Evolutionary conservation across 495 filamentous ascomycete species (phyloP), one percentile per base, ranked within the genome.

Genomic region (Sabuloglossum arenarium): DNA sequence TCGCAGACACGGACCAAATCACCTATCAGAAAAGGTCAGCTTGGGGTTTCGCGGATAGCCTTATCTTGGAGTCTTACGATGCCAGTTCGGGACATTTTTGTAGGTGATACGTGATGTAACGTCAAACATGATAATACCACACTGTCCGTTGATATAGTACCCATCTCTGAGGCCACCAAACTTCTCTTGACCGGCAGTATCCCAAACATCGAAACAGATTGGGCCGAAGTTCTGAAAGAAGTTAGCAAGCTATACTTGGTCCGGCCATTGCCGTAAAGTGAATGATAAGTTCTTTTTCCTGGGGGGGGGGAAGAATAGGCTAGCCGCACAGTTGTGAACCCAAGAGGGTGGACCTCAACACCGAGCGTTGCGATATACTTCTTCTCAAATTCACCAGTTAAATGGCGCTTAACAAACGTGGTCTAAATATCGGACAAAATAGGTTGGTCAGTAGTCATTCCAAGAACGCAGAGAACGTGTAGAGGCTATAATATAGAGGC

Each of bases 1-100:
- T 99, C 93, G 78, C 93, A 99, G 65, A 99, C 93, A 70, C 93
- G 93, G 75, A 96, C 90, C 64, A 99, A 81, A 63, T 99, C 93
- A 78, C 89, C 89, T 96, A 56, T n/a, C 39, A 50, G 24, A 30
- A n/a, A 51, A 24, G n/a, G 21, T 42, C 30, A 37, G 32, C 16
- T 19, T 29, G 52, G 1, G 28, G 23, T 8, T 54, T n/a, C 1
- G 10, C 43, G 24, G 53, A 28, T 59, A 1, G 12, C 19, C 11
- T 19, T 11, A 30, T 30, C n/a, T 23, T 8, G 25, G 23, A 28
- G 53, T 82, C 88, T 73, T 81, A 96, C 93, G 93, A 72, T 99
- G 93, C 93, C 93, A 99, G 85, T 97, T 97, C 70, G 93, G 93
- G 58, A 99, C 93, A 77, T 99, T 99, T 85, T 99, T 99, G 82